Evolutionary conservation across 768 basidiomycete species (phyloP).

Genomic region (Mycena pura): DNA sequence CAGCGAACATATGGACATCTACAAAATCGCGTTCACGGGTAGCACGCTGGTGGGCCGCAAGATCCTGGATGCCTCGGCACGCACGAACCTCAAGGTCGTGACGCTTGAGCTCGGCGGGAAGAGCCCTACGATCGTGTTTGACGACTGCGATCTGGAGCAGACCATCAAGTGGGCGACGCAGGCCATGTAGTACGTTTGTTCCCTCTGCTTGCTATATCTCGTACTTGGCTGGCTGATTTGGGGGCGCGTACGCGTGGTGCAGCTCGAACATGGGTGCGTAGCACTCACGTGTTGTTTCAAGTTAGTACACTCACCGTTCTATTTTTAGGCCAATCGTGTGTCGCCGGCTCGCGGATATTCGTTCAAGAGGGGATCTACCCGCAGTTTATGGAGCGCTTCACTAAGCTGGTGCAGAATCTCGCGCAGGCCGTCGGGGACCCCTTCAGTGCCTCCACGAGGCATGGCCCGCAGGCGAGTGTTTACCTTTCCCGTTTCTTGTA

Average conservation of each 20-base stretch:
- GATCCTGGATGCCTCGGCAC: slow-evolving; percentile 80
- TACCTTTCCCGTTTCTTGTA: no score
- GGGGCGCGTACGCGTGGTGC: no score
- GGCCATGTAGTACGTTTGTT: slow-evolving; percentile 71
- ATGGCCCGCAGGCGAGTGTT: slow-evolving; percentile 58
- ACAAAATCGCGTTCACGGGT: slow-evolving; percentile 88
- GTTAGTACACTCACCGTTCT: slow-evolving; percentile 1
- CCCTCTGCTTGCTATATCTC: not conserved
- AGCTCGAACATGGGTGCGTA: no score
- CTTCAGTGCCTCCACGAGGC: slow-evolving; percentile 62
- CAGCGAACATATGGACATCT: slow-evolving; percentile 59
- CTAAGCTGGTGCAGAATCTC: slow-evolving; percentile 56
- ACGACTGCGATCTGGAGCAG: slow-evolving; percentile 75
- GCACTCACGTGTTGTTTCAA: no score
- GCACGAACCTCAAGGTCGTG: slow-evolving; percentile 84
- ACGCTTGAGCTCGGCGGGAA: slow-evolving; percentile 86
- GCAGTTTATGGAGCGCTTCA: slow-evolving; percentile 70
- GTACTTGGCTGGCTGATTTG: no score
- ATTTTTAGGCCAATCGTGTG: slow-evolving; percentile 76
- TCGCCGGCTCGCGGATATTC: slow-evolving; percentile 84
- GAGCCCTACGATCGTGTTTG: slow-evolving; percentile 73
- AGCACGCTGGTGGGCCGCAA: slow-evolving; percentile 81
- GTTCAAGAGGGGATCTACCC: slow-evolving; percentile 84
- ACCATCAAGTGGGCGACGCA: slow-evolving; percentile 74
- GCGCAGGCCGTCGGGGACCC: slow-evolving; percentile 69